Percentiles rank a stretch among this genome's conserved stretches.
Evolutionary conservation across 164 flowering plant species (phyloP).

Genomic region (Umbilicus rupestris): DNA sequence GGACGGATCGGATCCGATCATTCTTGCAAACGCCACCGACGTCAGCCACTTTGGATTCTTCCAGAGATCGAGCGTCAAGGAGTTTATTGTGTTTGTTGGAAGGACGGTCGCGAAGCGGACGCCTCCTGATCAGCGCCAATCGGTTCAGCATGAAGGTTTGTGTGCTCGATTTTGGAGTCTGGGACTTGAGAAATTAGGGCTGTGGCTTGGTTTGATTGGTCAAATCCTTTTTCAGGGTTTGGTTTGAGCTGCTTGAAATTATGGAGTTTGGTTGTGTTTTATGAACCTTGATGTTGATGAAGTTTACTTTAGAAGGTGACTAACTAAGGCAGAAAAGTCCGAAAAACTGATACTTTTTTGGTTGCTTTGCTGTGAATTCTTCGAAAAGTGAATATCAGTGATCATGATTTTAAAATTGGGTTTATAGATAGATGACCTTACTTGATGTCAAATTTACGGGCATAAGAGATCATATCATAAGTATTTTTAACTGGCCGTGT

Average conservation of each 20-base stretch:
- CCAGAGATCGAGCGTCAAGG: conserved; percentile 52
- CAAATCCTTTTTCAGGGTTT: neutral
- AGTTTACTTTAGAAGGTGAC: too few species aligned
- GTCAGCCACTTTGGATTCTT: conserved; percentile 60
- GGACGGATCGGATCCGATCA: conserved; percentile 50
- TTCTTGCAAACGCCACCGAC: conserved; percentile 48
- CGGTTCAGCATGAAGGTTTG: conserved; percentile 67
- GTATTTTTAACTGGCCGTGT: neutral
- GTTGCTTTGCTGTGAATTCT: too few species aligned
- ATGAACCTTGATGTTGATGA: too few species aligned
- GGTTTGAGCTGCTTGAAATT: neutral
- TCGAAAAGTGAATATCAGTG: too few species aligned
- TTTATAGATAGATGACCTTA: neutral
- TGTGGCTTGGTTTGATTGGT: neutral
- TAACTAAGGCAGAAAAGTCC: too few species aligned
- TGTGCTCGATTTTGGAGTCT: neutral
- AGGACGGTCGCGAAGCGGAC: conserved; percentile 67
- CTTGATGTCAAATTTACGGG: neutral
- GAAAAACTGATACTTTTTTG: too few species aligned
- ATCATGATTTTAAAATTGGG: neutral
- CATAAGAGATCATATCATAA: too few species aligned
- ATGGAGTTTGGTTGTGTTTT: too few species aligned
- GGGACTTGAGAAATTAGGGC: neutral
- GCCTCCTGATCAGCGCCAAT: conserved; percentile 51
- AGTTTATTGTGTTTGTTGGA: conserved; percentile 53